These are phyloP conservation scores for Hericium rajendrae DNA, from an alignment of 768 basidiomycete species.

Conservation along the genomic window DNA sequence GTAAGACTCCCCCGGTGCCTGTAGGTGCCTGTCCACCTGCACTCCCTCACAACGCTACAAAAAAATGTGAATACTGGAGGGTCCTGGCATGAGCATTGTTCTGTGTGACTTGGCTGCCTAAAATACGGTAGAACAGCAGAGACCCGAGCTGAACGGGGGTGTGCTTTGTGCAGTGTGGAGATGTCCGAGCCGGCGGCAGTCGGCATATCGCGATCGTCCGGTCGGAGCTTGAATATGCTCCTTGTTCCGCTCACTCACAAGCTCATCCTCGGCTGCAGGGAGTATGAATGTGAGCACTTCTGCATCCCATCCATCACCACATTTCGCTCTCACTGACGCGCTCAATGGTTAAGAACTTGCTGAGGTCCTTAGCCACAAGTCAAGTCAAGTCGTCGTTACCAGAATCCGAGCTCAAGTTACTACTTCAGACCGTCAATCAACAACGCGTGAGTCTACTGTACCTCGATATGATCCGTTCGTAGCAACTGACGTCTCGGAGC, in stretches of 20 bases:
- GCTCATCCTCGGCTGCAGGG: conserved; percentile 17
- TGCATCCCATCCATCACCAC: conserved; percentile 21
- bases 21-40: neutral
- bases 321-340: conserved; percentile 5
- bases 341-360: conserved; percentile 56
- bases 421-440: conserved; percentile 81
- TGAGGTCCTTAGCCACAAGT: conserved; percentile 77
- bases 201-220: neutral
- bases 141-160: neutral
- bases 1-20: neutral
- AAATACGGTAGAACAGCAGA: too few relatives aligned
- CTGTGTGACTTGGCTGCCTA: too few relatives aligned
- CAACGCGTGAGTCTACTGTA: conserved; percentile 56
- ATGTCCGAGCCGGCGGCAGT: neutral
- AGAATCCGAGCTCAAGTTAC: conserved; percentile 67
- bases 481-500: conserved; percentile 15
- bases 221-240: conserved; percentile 20
- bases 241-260: conserved; percentile 19
- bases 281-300: conserved; percentile 30
- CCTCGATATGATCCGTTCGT: conserved; percentile 11
- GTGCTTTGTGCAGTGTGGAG: neutral
- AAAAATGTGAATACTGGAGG: neutral
- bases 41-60: neutral
- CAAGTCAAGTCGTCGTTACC: conserved; percentile 50
- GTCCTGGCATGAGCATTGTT: too few relatives aligned